Evolutionary conservation across 2,329 filamentous ascomycete species (phyloP), one percentile per base, ranked within the genome.

Genomic region (Alternaria solani): DNA sequence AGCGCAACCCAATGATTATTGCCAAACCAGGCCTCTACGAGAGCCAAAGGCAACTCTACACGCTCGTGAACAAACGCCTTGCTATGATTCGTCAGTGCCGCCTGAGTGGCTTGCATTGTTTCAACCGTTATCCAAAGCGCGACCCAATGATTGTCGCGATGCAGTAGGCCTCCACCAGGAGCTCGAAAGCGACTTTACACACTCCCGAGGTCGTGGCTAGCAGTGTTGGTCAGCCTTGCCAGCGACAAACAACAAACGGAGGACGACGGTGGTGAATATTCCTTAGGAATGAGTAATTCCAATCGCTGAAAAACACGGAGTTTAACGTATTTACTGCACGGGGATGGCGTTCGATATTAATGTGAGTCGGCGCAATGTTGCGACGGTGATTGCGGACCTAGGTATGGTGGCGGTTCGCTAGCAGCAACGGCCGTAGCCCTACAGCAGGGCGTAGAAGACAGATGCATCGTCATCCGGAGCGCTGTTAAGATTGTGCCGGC

Each of bases 341-440:
- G 32, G 25, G 26, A 47, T 20, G 3, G 44, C 18, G 7, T 4
- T 47, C 14, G 7, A 23, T 47, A 32, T 23, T 43, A 30, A 25
- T 34, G 26, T 30, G 30, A 26, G 18, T 53, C 51, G 51, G 51
- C 16, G 39, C 36, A 53, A 53, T 42, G 20, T 53, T 32, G 16
- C 11, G 12, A 5, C 51, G 51, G 26, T 2, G 38, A 12, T 30
- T 34, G 38, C 26, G 16, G n/a, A n/a, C n/a, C n/a, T n/a, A n/a
- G n/a, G n/a, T 3, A 14, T 7, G 2, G 44, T 47, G 44, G 44
- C 44, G 44, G 11, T 47, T 32, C 26, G 44, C 44, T 30, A 23
- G n/a, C 44, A 48, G 44, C 44, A 48, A 48, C 44, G 44, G 44
- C 28, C 44, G 28, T 48, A 34, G 44, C 4, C 3, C 26, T 30